Evolutionary conservation across 345 rosid genomes (phyloP), one percentile per base, ranked within the genome.

Genomic region (Conringia planisiliqua): DNA sequence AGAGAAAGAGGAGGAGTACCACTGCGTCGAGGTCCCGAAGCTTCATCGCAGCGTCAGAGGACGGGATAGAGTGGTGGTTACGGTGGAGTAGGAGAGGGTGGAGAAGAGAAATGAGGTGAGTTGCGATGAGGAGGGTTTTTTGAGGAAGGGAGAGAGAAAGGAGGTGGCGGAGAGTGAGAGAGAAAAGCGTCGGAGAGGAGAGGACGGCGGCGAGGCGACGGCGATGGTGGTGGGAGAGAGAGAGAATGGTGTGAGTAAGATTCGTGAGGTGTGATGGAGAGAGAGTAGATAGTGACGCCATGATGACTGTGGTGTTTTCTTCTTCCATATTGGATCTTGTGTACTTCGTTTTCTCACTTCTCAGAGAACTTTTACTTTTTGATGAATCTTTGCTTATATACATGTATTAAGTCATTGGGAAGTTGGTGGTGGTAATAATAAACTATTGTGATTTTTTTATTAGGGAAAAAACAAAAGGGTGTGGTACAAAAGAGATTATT

Each of bases 41-140:
- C 71, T 61, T 83, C 65, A 75, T 22, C 62, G 78, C 14, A 58
- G 85, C 60, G 48, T 62, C 58, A 1, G 79, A 76, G 1, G 75
- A 75, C 8, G 74, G 65, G 1, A 59, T 80, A 1, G 77, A 55
- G 26, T 76, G 56, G 14, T 80, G 77, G 7, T 80, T 82, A 63
- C 82, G 75, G 83, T 80, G 83, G 35, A 71, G 75, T 16, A 90
- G 75, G 66, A 91, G 83, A 73, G 75, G 85, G 74, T 74, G 86
- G 80, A 90, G 97, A 57, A 87, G 86, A 73, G 85, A 84, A 74
- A 86, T 89, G 85, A 90, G 97, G 80, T 88, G 92, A 71, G 83
- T 84, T 69, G 98, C 91, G 57, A 96, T 83, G 85, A 96, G 94
- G 10, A 81, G 80, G 65, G 91, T 75, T 74, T 95, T 95, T 27